These are phyloP conservation scores for Zoysia matrella DNA, from an alignment of 202 grass and related monocot genomes.

Conservation along the genomic window DNA sequence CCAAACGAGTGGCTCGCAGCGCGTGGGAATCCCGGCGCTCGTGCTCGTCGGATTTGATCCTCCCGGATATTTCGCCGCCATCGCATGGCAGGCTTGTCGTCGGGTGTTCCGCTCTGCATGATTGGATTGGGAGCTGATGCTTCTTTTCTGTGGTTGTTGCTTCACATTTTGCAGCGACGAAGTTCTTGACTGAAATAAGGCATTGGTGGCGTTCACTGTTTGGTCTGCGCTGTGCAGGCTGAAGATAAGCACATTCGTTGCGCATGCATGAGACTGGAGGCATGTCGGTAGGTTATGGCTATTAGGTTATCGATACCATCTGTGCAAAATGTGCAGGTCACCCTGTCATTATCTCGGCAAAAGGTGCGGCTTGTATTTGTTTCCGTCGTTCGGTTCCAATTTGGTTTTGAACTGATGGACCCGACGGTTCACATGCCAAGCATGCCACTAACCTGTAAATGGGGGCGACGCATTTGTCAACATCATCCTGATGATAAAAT, in stretches of 20 bases:
- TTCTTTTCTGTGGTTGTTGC: neutral
- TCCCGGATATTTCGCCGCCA: conserved; percentile 4
- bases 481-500: neutral
- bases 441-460: neutral
- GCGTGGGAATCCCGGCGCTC: conserved; percentile 41
- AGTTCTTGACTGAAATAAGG: too few relatives aligned
- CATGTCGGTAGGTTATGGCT: too few relatives aligned
- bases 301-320: too few relatives aligned
- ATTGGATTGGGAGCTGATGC: conserved; percentile 17
- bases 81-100: neutral
- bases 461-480: neutral
- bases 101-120: conserved; percentile 22
- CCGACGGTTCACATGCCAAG: neutral
- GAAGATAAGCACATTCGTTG: too few relatives aligned
- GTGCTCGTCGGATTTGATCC: neutral
- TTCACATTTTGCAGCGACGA: neutral
- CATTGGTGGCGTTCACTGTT: neutral
- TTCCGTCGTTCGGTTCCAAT: too few relatives aligned
- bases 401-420: too few relatives aligned
- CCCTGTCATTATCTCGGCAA: too few relatives aligned
- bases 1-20: conserved; percentile 40
- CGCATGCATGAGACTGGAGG: too few relatives aligned
- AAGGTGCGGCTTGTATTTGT: too few relatives aligned
- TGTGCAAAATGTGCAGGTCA: too few relatives aligned
- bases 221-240: too few relatives aligned